A percentile compares a stretch with the other conserved stretches of the same genome.
These are phyloP conservation scores for Reutealis trisperma DNA, from an alignment of 345 rosid genomes.

Conservation along the genomic window DNA sequence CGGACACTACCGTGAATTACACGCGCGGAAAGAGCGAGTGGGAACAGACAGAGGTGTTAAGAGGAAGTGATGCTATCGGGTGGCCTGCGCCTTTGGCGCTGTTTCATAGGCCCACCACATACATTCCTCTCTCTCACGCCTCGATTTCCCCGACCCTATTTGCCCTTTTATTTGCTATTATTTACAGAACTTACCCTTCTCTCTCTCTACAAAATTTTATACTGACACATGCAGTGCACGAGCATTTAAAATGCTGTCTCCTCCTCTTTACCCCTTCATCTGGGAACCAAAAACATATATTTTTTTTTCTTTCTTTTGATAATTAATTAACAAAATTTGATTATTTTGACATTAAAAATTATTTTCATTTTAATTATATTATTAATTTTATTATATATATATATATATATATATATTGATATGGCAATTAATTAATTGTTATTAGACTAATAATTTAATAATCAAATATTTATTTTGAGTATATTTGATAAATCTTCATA, in stretches of 20 bases:
- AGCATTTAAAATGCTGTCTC: conserved; percentile 15
- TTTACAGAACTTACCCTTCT: conserved; percentile 3
- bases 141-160: conserved; percentile 7
- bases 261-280: neutral
- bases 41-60: neutral
- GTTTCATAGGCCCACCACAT: conserved; percentile 15
- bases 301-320: too few relatives aligned
- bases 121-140: conserved; percentile 17
- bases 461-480: too few relatives aligned
- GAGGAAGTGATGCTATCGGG: conserved; percentile 10
- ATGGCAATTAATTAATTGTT: too few relatives aligned
- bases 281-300: neutral
- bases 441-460: too few relatives aligned
- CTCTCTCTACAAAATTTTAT: neutral
- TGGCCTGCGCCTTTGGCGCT: conserved; percentile 22
- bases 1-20: neutral
- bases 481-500: too few relatives aligned
- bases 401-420: too few relatives aligned
- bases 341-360: too few relatives aligned
- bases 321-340: too few relatives aligned
- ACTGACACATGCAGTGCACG: conserved; percentile 6
- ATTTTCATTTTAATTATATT: too few relatives aligned
- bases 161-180: conserved; percentile 1
- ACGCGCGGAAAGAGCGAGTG: neutral
- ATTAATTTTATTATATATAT: too few relatives aligned